Conservation (phyloP, 1,139 yeast species). For the Debaryomyces fabryi region DNA sequence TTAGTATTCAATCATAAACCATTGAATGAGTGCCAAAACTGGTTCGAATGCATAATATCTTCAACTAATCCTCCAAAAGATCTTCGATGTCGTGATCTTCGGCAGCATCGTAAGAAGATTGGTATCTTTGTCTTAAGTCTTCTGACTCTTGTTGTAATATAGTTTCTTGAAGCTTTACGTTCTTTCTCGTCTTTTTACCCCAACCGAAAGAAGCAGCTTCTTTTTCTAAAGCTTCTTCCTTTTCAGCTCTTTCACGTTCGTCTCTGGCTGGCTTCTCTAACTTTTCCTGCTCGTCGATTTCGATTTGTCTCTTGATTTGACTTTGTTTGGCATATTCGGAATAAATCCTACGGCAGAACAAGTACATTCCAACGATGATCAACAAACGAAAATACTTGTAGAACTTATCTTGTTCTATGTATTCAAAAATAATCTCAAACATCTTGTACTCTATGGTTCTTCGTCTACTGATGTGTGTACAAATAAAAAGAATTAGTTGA, state of each 20-base stretch:
- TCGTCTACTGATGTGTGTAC: background rate
- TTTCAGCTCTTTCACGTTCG: conserved; percentile 31
- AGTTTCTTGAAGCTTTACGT: conserved; percentile 56
- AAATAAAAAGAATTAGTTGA: background rate
- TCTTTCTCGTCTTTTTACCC: conserved; percentile 73
- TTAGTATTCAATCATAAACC: background rate
- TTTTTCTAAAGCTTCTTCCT: conserved; percentile 31
- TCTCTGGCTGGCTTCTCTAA: conserved; percentile 39
- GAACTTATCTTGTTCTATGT: conserved; percentile 38
- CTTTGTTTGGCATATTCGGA: conserved; percentile 49
- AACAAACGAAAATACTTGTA: conserved; percentile 41
- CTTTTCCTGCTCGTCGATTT: conserved; percentile 47
- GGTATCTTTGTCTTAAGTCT: conserved; percentile 46
- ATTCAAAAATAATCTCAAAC: conserved; percentile 41
- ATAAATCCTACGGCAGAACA: conserved; percentile 41
- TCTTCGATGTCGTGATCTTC: conserved; percentile 70
- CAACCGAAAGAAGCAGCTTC: conserved; percentile 67
- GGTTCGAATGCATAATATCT: background rate
- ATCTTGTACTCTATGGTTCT: conserved; percentile 11
- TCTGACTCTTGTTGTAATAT: conserved; percentile 51
- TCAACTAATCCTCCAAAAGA: conserved; percentile 53
- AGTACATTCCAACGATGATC: conserved; percentile 38
- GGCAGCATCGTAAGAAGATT: conserved; percentile 54
- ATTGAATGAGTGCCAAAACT: background rate
- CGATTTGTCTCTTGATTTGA: conserved; percentile 55